Base-by-base conservation (phyloP, 495 filamentous ascomycete species). In the Gamarada debralockiae region DNA sequence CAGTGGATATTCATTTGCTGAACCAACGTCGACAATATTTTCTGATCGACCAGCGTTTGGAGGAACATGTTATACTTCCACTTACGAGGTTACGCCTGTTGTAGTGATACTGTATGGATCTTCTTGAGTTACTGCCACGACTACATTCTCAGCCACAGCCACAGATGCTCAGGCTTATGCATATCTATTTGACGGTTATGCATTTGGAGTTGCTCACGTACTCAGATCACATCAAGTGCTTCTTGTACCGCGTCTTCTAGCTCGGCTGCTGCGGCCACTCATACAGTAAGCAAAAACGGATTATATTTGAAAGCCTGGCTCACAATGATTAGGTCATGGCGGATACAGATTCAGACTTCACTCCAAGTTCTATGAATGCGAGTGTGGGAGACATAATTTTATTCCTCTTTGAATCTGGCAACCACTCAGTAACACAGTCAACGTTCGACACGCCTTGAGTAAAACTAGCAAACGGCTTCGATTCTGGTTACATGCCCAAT, bases 351-450 rank as follows among this genome's bases (percentile, higher is more conserved):
- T 67, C 87, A n/a, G n/a, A n/a, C 24, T 89, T 77, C 69, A 69
- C 60, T 43, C 85, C 85, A 3, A 64, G 70, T 22, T 56, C 70
- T 27, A 64, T 87, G 58, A 61, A 53, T 33, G 80, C 82, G 17
- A 58, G 63, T 12, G 55, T 77, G 0, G 84, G 84, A 50, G 83
- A 87, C 60, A 78, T 71, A 43, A 74, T 89, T 64, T 55, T 77
- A 53, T 89, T 89, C 74, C 73, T 71, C 48, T 85, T 87, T 74
- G 68, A 77, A 60, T 73, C 74, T 52, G 68, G 68, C 40, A 87
- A 86, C 69, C 84, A 88, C 70, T 83, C 83, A 3, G 75, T 76
- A 40, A 86, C 82, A 2, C 84, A 89, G 67, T 86, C 83, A 17
- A 73, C 76, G 3, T 89, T 87, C 56, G 74, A 72, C 39, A 67